phyloP scores from a whole-genome alignment of 495 filamentous ascomycete species.

The Darksidea phi region DNA sequence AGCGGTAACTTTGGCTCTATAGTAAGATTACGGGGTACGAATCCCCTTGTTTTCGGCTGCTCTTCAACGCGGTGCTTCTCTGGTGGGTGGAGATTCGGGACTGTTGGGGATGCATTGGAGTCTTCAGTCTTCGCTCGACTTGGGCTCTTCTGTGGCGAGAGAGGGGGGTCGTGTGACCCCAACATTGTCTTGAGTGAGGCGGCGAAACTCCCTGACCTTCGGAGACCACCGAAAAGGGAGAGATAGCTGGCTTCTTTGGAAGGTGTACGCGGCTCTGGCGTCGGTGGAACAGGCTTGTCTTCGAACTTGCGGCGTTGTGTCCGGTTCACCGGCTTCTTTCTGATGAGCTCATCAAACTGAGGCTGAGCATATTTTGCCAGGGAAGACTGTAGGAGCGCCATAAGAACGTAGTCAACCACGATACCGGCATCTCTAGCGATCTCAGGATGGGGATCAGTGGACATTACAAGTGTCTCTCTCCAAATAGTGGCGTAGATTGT shows the following conservation, averaged over 20 bases:
- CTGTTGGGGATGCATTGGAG: conserved; percentile 74
- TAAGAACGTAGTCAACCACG: conserved; percentile 81
- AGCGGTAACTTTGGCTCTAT: conserved; percentile 66
- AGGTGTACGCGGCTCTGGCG: conserved; percentile 55
- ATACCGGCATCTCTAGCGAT: conserved; percentile 78
- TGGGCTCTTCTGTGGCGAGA: conserved; percentile 38
- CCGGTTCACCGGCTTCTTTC: conserved; percentile 40
- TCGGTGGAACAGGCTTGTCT: conserved; percentile 37
- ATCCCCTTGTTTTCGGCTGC: conserved; percentile 72
- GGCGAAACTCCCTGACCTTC: conserved; percentile 69
- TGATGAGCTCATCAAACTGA: conserved; percentile 74
- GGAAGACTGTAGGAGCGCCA: conserved; percentile 70
- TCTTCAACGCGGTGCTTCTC: conserved; percentile 70
- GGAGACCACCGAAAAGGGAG: conserved; percentile 53
- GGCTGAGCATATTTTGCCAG: conserved; percentile 66
- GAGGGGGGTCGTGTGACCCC: conserved; percentile 39
- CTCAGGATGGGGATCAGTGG: conserved; percentile 92
- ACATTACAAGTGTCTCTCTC: conserved; percentile 87
- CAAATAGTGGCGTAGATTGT: conserved; percentile 89
- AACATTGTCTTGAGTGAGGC: conserved; percentile 70
- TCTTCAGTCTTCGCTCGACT: conserved; percentile 58
- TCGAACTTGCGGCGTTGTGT: conserved; percentile 6
- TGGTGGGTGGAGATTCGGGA: conserved; percentile 62
- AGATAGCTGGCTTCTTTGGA: conserved; percentile 65
- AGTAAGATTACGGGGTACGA: conserved; percentile 58